phyloP scores from a whole-genome alignment of 75 land plant genomes.

The Cunninghamia lanceolata region DNA sequence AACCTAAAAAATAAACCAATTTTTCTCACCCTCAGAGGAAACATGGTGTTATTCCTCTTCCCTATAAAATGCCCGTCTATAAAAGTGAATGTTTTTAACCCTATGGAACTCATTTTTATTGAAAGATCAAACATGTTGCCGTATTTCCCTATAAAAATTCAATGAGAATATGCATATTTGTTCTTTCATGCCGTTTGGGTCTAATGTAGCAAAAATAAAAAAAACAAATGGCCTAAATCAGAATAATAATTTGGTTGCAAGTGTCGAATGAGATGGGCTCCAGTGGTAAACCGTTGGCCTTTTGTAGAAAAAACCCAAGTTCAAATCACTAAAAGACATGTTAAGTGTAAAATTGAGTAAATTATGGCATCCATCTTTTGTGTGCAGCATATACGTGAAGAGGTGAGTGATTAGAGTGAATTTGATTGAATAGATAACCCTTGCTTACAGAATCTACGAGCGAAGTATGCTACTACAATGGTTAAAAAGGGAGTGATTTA shows the following conservation, averaged over 20 bases:
- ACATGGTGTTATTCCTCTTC: neutral
- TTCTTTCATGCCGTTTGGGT: too few relatives aligned
- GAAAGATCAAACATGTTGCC: too few relatives aligned
- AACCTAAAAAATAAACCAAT: neutral
- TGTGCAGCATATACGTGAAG: neutral
- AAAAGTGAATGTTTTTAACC: neutral
- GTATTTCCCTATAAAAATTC: too few relatives aligned
- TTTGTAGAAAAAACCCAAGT: too few relatives aligned
- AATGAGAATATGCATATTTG: too few relatives aligned
- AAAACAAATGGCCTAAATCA: neutral
- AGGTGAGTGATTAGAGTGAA: neutral
- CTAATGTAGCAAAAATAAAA: too few relatives aligned
- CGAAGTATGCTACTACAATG: neutral
- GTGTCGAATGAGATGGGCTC: neutral
- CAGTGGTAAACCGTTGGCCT: neutral
- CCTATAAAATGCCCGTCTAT: neutral
- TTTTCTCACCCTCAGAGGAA: neutral
- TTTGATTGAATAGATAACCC: neutral
- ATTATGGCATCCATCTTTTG: neutral
- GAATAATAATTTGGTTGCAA: neutral
- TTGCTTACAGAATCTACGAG: neutral
- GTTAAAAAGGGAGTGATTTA: neutral
- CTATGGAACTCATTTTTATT: too few relatives aligned
- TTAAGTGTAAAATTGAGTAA: neutral
- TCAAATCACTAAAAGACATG: neutral